These are phyloP conservation scores for Royoungia palumana DNA, from an alignment of 768 basidiomycete species.

Conservation along the genomic window DNA sequence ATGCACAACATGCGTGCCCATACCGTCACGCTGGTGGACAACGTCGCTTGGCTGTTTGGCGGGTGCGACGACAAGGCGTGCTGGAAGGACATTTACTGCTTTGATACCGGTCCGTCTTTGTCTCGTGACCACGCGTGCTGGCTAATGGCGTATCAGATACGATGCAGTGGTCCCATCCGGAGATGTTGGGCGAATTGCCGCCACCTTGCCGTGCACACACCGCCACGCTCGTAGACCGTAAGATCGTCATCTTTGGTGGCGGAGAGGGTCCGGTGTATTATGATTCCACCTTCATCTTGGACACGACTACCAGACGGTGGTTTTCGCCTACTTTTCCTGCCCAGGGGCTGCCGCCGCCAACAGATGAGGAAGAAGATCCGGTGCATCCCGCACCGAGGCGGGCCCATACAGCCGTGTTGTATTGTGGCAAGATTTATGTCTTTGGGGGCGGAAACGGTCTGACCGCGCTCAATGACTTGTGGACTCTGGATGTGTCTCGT, in stretches of 20 bases:
- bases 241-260: slow-evolving; percentile 82
- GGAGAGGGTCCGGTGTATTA: slow-evolving; percentile 82
- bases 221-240: slow-evolving; percentile 76
- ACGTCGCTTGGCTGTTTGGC: slow-evolving; percentile 82
- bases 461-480: slow-evolving; percentile 86
- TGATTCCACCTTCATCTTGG: slow-evolving; percentile 77
- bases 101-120: slow-evolving; percentile 65
- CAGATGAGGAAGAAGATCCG: not conserved
- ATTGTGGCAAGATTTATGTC: slow-evolving; percentile 70
- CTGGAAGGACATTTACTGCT: slow-evolving; percentile 75
- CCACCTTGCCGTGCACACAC: slow-evolving; percentile 87
- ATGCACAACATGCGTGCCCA: slow-evolving; percentile 74
- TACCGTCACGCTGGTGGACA: slow-evolving; percentile 79
- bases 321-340: slow-evolving; percentile 40
- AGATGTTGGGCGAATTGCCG: slow-evolving; percentile 72
- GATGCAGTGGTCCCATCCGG: slow-evolving; percentile 84
- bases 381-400: slow-evolving; percentile 64
- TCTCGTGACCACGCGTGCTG: not conserved
- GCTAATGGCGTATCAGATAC: slow-evolving; percentile 51
- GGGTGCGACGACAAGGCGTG: slow-evolving; percentile 82
- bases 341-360: slow-evolving; percentile 6
- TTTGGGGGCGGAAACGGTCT: slow-evolving; percentile 95
- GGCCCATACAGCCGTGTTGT: slow-evolving; percentile 82
- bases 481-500: slow-evolving; percentile 72
- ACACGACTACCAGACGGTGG: slow-evolving; percentile 73